Evolutionary conservation across 768 basidiomycete species (phyloP).

Genomic region (Macrocybe gigantea): DNA sequence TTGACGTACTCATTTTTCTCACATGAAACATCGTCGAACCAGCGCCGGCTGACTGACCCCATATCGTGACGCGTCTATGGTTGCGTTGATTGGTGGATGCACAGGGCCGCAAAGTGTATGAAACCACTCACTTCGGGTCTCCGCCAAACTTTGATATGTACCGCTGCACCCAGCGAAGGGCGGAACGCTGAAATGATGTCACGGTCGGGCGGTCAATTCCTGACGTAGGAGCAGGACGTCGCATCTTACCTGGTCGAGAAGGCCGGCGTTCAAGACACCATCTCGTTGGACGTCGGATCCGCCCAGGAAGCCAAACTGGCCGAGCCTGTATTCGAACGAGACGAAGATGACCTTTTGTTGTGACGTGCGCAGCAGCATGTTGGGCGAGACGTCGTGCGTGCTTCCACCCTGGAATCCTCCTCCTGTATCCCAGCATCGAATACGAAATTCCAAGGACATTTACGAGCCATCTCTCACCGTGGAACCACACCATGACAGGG

Average conservation of each 20-base stretch:
- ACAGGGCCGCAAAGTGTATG: not conserved
- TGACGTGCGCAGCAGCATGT: slow-evolving; percentile 24
- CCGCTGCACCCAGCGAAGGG: slow-evolving; percentile 30
- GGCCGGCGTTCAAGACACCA: slow-evolving; percentile 31
- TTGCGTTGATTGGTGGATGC: not conserved
- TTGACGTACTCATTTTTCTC: slow-evolving; percentile 3
- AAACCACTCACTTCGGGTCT: slow-evolving; percentile 21
- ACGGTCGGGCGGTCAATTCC: not conserved
- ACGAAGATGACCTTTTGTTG: slow-evolving; percentile 30
- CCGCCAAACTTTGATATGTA: slow-evolving; percentile 33
- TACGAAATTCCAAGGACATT: not conserved
- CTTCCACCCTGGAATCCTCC: slow-evolving; percentile 35
- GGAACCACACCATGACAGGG: slow-evolving; percentile 37
- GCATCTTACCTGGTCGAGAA: slow-evolving; percentile 30
- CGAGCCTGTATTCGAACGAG: slow-evolving; percentile 36
- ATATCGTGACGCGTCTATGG: slow-evolving; percentile 32
- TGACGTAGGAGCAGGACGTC: not conserved
- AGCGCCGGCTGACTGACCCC: slow-evolving; percentile 37
- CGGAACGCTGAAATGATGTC: slow-evolving; percentile 19
- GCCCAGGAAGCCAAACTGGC: slow-evolving; percentile 35
- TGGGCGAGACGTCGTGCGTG: slow-evolving; percentile 24
- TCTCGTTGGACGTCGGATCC: slow-evolving; percentile 24
- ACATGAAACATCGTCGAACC: slow-evolving; percentile 37
- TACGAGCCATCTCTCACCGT: slow-evolving; percentile 20
- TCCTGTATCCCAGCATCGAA: slow-evolving; percentile 16